Evolutionary conservation across 495 filamentous ascomycete species (phyloP).

Genomic region (Aspergillus hancockii): DNA sequence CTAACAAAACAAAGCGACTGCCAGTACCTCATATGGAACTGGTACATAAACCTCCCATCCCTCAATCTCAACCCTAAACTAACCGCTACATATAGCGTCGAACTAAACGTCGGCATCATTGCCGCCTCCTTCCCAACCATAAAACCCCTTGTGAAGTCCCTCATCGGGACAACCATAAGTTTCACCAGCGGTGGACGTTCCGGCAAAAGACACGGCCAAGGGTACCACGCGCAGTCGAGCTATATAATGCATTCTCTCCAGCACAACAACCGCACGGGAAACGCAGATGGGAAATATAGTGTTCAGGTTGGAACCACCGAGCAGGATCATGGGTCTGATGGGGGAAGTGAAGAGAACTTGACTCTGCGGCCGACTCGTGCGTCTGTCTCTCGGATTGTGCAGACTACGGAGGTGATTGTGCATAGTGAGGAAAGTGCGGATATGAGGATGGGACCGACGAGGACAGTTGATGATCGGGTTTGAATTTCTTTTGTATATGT

Average conservation of each 20-base stretch:
- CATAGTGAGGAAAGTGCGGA: slow-evolving; percentile 8
- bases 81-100: slow-evolving; percentile 4
- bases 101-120: slow-evolving; percentile 15
- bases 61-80: background rate
- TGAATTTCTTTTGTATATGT: slow-evolving; percentile 3
- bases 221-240: slow-evolving; percentile 5
- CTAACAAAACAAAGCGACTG: slow-evolving; percentile 2
- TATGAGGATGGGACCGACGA: slow-evolving; percentile 1
- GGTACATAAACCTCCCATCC: background rate
- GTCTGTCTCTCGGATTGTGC: slow-evolving; percentile 2
- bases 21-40: slow-evolving; percentile 12
- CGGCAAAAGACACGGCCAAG: slow-evolving; percentile 4
- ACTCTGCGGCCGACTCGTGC: background rate
- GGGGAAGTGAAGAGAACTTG: slow-evolving; percentile 6
- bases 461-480: slow-evolving; percentile 1
- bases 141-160: slow-evolving; percentile 14
- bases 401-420: slow-evolving; percentile 11
- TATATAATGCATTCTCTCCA: slow-evolving; percentile 4
- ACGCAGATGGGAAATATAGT: slow-evolving; percentile 8
- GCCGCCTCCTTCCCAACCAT: slow-evolving; percentile 16
- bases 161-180: slow-evolving; percentile 11
- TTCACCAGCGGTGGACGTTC: slow-evolving; percentile 11
- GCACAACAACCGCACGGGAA: background rate
- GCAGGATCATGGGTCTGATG: background rate
- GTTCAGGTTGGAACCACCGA: background rate